These are phyloP conservation scores for Naganishia cerealis DNA, from an alignment of 1,284 basidiomycete genomes.

Conservation along the genomic window DNA sequence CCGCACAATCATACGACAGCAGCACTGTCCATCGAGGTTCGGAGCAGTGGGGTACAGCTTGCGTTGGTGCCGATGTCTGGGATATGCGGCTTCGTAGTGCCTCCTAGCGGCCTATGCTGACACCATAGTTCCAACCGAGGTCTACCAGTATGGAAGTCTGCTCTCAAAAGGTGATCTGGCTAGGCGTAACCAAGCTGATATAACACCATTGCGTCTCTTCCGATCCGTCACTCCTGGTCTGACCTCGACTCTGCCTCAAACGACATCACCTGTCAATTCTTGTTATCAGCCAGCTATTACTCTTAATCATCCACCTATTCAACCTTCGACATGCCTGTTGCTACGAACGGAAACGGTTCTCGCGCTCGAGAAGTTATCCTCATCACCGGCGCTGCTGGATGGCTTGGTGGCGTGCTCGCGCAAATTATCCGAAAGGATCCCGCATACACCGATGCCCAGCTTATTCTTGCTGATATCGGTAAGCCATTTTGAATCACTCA, in stretches of 20 bases:
- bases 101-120: too few species aligned
- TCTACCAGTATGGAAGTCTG: too few species aligned
- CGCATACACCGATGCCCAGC: constrained; percentile 46
- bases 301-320: not conserved
- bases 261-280: not conserved
- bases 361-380: constrained; percentile 38
- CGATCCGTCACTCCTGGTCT: not conserved
- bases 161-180: too few species aligned
- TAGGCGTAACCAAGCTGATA: not conserved
- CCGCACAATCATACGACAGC: too few species aligned
- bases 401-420: constrained; percentile 49
- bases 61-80: too few species aligned
- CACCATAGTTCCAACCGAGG: too few species aligned
- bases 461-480: constrained; percentile 52
- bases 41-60: too few species aligned
- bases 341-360: constrained; percentile 25
- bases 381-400: constrained; percentile 48
- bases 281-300: not conserved
- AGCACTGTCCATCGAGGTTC: too few species aligned
- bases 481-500: not conserved
- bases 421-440: constrained; percentile 46
- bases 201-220: constrained; percentile 29
- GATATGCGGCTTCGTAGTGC: too few species aligned
- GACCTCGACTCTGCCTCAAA: not conserved
- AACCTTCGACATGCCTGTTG: constrained; percentile 35